Conservation (phyloP, 768 basidiomycete genomes). For the Pleurotus sapidus region DNA sequence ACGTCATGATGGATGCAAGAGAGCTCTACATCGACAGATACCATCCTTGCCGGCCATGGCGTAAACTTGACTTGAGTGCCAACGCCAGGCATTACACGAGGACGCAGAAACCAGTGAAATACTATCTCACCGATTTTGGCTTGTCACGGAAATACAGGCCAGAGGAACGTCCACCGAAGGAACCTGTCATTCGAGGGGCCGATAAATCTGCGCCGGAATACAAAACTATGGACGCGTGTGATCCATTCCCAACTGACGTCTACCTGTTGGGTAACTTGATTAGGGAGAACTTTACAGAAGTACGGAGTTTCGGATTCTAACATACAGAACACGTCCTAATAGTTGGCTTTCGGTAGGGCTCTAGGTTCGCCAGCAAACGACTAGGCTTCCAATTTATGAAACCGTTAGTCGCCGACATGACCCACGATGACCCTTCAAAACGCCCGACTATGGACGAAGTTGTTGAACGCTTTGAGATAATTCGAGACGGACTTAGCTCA, state of each 20-base stretch:
- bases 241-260: constrained; percentile 32
- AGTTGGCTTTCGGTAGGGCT: background rate
- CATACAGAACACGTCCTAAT: background rate
- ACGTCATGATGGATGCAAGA: constrained; percentile 31
- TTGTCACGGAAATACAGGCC: constrained; percentile 25
- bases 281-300: constrained; percentile 20
- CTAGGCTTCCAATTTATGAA: constrained; percentile 27
- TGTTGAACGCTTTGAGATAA: constrained; percentile 20
- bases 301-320: constrained; percentile 6
- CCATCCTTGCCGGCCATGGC: constrained; percentile 19
- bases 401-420: constrained; percentile 27
- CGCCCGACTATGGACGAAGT: constrained; percentile 29
- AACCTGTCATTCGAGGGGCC: constrained; percentile 30
- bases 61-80: constrained; percentile 18
- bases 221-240: constrained; percentile 15
- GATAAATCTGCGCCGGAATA: constrained; percentile 42
- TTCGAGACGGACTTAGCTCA: constrained; percentile 16
- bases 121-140: constrained; percentile 38
- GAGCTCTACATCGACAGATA: constrained; percentile 21
- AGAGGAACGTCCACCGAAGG: constrained; percentile 18
- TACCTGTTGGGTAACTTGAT: constrained; percentile 31
- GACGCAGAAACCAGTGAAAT: constrained; percentile 26
- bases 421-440: constrained; percentile 23
- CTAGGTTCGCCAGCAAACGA: constrained; percentile 11
- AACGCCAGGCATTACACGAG: constrained; percentile 18